A percentile compares a stretch with the other conserved stretches of the same genome.
These are phyloP conservation scores for Micractinium conductrix DNA, from an alignment of 139 green algal species.

Conservation along the genomic window DNA sequence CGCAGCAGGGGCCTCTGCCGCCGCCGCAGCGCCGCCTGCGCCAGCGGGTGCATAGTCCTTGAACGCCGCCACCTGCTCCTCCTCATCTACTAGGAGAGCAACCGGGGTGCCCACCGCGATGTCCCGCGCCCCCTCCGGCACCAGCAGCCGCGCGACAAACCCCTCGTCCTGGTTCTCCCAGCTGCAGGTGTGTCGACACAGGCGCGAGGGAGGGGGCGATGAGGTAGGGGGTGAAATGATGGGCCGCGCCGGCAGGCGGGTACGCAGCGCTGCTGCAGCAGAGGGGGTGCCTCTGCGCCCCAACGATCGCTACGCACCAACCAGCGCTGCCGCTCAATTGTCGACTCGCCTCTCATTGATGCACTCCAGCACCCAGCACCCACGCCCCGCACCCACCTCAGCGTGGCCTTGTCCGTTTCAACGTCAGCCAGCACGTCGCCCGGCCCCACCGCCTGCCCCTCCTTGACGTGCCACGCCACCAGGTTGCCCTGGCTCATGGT, in stretches of 20 bases:
- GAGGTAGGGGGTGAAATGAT: too few relatives aligned
- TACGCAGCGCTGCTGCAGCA: too few relatives aligned
- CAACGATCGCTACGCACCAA: too few relatives aligned
- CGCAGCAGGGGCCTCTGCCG: conserved; percentile 1
- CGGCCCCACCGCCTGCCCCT: conserved; percentile 72
- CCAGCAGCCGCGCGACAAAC: conserved; percentile 80
- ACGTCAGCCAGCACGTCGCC: conserved; percentile 91
- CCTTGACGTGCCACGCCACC: conserved; percentile 63
- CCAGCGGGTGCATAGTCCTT: conserved; percentile 53
- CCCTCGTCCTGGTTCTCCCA: conserved; percentile 78
- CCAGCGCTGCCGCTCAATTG: too few relatives aligned
- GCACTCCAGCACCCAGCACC: too few relatives aligned
- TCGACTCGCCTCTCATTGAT: too few relatives aligned
- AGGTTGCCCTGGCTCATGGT: conserved; percentile 88
- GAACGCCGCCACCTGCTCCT: conserved; percentile 70
- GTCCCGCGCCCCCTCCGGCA: conserved; percentile 69
- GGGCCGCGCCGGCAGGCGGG: too few relatives aligned
- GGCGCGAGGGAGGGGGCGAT: too few relatives aligned
- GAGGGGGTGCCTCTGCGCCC: too few relatives aligned
- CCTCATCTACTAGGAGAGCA: conserved; percentile 89
- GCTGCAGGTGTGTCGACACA: too few relatives aligned
- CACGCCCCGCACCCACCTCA: conserved; percentile 48
- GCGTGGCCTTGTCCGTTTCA: conserved; percentile 94
- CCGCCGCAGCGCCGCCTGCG: not conserved
- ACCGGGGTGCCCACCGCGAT: conserved; percentile 76